phyloP scores from a whole-genome alignment of 208 protist species.

The Leishmania major region DNA sequence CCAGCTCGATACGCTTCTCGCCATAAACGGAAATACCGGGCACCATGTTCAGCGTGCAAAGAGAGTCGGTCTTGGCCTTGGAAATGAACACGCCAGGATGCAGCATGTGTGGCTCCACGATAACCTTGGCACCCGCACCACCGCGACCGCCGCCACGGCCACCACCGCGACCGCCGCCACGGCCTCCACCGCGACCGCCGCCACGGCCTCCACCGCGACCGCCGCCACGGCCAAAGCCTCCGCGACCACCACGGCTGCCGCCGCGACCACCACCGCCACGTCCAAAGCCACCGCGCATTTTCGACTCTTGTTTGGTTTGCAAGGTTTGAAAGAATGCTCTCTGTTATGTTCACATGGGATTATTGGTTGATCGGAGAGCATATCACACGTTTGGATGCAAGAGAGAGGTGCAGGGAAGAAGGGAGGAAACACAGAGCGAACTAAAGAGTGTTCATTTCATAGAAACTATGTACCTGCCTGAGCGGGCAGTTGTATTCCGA shows the following conservation, averaged over 20 bases:
- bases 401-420: background rate
- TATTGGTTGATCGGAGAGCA: background rate
- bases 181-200: conserved; percentile 48
- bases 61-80: conserved; percentile 97
- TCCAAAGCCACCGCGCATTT: conserved; percentile 41
- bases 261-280: conserved; percentile 9
- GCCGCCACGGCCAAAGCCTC: conserved; percentile 33
- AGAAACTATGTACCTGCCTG: background rate
- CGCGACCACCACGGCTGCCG: conserved; percentile 28
- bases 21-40: conserved; percentile 99
- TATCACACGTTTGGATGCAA: background rate
- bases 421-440: background rate
- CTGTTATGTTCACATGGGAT: background rate
- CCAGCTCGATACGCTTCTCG: conserved; percentile 98
- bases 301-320: conserved; percentile 5
- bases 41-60: conserved; percentile 98
- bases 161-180: conserved; percentile 48
- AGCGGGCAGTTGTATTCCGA: background rate
- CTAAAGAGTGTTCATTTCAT: background rate
- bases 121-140: conserved; percentile 94
- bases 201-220: conserved; percentile 25
- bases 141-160: conserved; percentile 81
- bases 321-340: background rate
- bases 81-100: conserved; percentile 99
- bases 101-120: conserved; percentile 97